Conservation (phyloP, 345 rosid species). For the Anastatica hierochuntica region DNA sequence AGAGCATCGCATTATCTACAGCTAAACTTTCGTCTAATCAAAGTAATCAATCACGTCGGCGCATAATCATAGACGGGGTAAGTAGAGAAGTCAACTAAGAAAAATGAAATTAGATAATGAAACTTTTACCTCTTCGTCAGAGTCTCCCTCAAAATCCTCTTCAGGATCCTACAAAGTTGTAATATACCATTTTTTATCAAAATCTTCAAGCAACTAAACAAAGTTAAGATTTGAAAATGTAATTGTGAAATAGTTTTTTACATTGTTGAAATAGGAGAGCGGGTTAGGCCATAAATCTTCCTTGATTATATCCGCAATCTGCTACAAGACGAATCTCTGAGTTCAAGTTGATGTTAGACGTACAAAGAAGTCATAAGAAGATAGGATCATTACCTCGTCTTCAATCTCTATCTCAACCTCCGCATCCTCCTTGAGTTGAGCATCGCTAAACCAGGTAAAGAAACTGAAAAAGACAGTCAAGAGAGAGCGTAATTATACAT, state of each 20-base stretch:
- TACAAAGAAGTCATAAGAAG: neutral
- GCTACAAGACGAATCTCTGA: slow-evolving; percentile 13
- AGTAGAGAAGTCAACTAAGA: no score
- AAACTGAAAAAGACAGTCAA: slow-evolving; percentile 44
- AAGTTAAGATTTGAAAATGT: no score
- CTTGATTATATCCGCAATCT: slow-evolving; percentile 90
- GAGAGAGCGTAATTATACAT: neutral
- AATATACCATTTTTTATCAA: slow-evolving; percentile 1
- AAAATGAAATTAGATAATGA: no score
- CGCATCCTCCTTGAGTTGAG: slow-evolving; percentile 43
- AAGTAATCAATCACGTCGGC: no score
- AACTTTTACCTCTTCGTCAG: no score
- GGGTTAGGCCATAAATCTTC: slow-evolving; percentile 97
- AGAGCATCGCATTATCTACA: no score
- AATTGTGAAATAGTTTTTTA: slow-evolving; percentile 30
- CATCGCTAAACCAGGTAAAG: slow-evolving; percentile 73
- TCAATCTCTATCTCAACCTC: slow-evolving; percentile 51
- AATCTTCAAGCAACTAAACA: neutral
- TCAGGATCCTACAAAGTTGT: slow-evolving; percentile 8
- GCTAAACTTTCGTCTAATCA: no score
- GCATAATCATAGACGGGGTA: no score
- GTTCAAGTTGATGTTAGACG: neutral
- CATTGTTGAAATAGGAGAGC: slow-evolving; percentile 73
- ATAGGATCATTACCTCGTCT: slow-evolving; percentile 65
- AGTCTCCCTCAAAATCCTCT: no score